A percentile compares a stretch with the other conserved stretches of the same genome.
Conservation (phyloP, 352 stramenopile species). For the Pythium monospermum region DNA sequence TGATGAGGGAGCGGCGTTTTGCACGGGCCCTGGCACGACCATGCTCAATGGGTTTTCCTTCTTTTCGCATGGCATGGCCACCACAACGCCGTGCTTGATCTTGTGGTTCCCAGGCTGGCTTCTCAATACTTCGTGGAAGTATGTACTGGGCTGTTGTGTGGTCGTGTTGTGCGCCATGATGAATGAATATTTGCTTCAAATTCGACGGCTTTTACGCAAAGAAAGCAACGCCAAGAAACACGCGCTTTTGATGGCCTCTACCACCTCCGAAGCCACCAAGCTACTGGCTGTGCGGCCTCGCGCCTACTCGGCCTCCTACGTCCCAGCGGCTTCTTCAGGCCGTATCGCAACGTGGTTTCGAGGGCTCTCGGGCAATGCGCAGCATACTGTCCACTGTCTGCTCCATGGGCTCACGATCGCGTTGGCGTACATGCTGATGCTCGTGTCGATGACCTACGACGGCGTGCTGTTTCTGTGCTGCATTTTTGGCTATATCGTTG, state of each 20-base stretch:
- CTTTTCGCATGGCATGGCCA: constrained; percentile 18
- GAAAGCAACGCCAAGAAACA: too few relatives aligned
- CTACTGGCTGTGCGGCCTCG: constrained; percentile 3
- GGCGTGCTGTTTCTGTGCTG: constrained; percentile 53
- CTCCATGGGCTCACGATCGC: constrained; percentile 59
- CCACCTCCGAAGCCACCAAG: constrained; percentile 31
- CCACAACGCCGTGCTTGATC: constrained; percentile 49
- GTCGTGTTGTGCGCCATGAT: constrained; percentile 57
- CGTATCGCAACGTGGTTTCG: constrained; percentile 53
- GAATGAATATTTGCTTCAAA: constrained; percentile 72
- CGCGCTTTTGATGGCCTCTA: constrained; percentile 48
- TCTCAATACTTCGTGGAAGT: constrained; percentile 45
- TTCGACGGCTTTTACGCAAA: constrained; percentile 47
- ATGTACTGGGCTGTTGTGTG: constrained; percentile 43
- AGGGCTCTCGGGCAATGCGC: constrained; percentile 42
- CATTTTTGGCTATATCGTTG: constrained; percentile 55
- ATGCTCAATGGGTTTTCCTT: constrained; percentile 76
- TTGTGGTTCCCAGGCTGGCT: constrained; percentile 77
- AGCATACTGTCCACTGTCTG: constrained; percentile 53
- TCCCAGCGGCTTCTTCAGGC: constrained; percentile 21
- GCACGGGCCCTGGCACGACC: constrained; percentile 53
- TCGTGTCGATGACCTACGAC: constrained; percentile 79
- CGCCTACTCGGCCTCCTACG: not conserved
- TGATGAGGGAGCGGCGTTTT: constrained; percentile 25
- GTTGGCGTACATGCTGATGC: constrained; percentile 77